Conservation (phyloP, 148 eudicot genomes). For the Camellia japonica region DNA sequence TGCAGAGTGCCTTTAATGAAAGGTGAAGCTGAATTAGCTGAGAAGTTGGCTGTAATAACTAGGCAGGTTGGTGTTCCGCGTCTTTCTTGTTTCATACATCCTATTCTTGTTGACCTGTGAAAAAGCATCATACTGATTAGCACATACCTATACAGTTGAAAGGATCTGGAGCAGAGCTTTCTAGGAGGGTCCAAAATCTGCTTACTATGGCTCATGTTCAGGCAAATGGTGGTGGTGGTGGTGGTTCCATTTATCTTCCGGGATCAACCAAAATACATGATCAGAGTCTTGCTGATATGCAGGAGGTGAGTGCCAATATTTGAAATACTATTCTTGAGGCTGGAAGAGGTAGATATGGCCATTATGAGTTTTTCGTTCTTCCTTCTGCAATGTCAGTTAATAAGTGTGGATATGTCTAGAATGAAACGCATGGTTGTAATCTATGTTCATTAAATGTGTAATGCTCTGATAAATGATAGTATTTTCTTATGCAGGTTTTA, state of each 20-base stretch:
- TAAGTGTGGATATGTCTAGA: not conserved
- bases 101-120: slow-evolving; percentile 2
- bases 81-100: not conserved
- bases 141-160: slow-evolving; percentile 55
- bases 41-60: slow-evolving; percentile 71
- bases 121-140: slow-evolving; percentile 26
- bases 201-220: slow-evolving; percentile 77
- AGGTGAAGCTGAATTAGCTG: slow-evolving; percentile 91
- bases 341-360: not conserved
- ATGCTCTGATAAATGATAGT: not conserved
- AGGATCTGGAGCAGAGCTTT: slow-evolving; percentile 95
- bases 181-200: slow-evolving; percentile 97
- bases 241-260: slow-evolving; percentile 64
- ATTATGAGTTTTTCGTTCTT: not conserved
- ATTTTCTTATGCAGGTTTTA: slow-evolving; percentile 50
- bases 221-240: slow-evolving; percentile 54
- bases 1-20: slow-evolving; percentile 80
- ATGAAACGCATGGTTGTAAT: not conserved
- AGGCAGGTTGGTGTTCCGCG: slow-evolving; percentile 59
- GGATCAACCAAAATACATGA: slow-evolving; percentile 89
- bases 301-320: slow-evolving; percentile 60
- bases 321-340: not conserved
- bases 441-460: not conserved
- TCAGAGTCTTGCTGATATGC: slow-evolving; percentile 85
- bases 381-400: not conserved